Conservation (phyloP, 495 filamentous ascomycete species). For the Jackrogersella minutella region DNA sequence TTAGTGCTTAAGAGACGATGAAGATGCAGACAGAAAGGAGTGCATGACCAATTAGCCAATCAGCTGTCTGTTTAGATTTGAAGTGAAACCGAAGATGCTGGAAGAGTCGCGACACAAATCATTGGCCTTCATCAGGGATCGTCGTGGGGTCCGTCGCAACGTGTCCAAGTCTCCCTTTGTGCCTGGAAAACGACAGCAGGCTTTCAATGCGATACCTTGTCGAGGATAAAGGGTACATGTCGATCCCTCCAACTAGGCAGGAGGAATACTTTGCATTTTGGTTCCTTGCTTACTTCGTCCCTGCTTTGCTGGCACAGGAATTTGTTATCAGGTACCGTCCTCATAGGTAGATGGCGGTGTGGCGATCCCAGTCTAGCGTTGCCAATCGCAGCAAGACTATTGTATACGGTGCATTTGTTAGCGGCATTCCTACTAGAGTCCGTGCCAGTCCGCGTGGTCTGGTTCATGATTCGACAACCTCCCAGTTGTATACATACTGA, state of each 20-base stretch:
- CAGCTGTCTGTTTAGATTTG: slow-evolving; percentile 7
- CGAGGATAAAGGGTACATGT: slow-evolving; percentile 36
- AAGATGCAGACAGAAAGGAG: slow-evolving; percentile 44
- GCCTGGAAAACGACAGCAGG: slow-evolving; percentile 27
- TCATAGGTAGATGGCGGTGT: slow-evolving; percentile 44
- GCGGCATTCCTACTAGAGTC: slow-evolving; percentile 35
- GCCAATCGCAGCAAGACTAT: slow-evolving; percentile 28
- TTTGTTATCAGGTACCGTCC: slow-evolving; percentile 38
- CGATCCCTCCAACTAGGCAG: slow-evolving; percentile 26
- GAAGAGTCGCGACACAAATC: slow-evolving; percentile 39
- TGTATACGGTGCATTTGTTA: slow-evolving; percentile 42
- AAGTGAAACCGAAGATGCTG: slow-evolving; percentile 48
- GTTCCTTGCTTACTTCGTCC: slow-evolving; percentile 21
- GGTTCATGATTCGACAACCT: slow-evolving; percentile 34
- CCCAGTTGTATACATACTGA: slow-evolving; percentile 2
- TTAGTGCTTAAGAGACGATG: slow-evolving; percentile 1
- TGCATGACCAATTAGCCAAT: slow-evolving; percentile 41
- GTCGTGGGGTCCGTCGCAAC: slow-evolving; percentile 44
- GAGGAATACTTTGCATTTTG: slow-evolving; percentile 23
- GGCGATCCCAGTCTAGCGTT: slow-evolving; percentile 36
- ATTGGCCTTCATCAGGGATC: slow-evolving; percentile 35
- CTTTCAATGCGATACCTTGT: slow-evolving; percentile 33
- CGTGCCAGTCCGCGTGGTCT: slow-evolving; percentile 39
- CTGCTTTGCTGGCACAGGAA: slow-evolving; percentile 8
- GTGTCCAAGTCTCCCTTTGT: slow-evolving; percentile 42